Base-by-base conservation (phyloP, 768 basidiomycete genomes). In the Mycena haematopus region DNA sequence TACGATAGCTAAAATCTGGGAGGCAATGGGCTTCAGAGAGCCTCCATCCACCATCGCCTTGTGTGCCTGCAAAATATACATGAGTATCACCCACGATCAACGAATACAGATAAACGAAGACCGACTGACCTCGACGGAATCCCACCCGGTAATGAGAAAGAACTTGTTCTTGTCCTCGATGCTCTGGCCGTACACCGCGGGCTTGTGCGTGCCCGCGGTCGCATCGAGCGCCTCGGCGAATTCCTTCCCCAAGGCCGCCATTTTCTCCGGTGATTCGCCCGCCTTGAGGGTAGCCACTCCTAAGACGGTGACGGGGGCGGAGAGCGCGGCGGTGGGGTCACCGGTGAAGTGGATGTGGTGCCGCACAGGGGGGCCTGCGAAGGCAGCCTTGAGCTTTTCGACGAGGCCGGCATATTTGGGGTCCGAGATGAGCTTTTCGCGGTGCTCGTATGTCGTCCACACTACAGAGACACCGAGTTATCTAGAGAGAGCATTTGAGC, bases 371-470 rank as follows among this genome's bases (percentile, higher is more conserved):
- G 50, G 24, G 40, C 49, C 62, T 1, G 51, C 27, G 24, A 51
- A 46, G 9, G 66, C 58, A 2, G 66, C 46, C 31, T 60, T 59
- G 44, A 63, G 55, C 21, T 11, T 38, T 24, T 67, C 58, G 29
- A 63, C 24, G 40, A 67, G 22, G 33, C 15, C 47, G 10, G n/a
- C 24, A 27, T 61, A 63, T 29, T 22, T 44, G 8, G 66, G 60
- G 3, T 57, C 65, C 54, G 63, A 56, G 67, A 73, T 72, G 57
- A 77, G 70, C 11, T 67, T 64, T 44, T 70, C 66, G 62, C 74
- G 76, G 56, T 71, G 71, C 15, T 69, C 69, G 29, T 77, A 69
- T n/a, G 73, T 72, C 60, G 74, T 66, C 77, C 77, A 78, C 33
- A 72, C 77, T 78, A 44, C 22, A 2, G 13, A 3, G 13, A 13